These are phyloP conservation scores for Juglanconis sp. DNA, from an alignment of 2,329 filamentous ascomycete genomes.

Conservation along the genomic window DNA sequence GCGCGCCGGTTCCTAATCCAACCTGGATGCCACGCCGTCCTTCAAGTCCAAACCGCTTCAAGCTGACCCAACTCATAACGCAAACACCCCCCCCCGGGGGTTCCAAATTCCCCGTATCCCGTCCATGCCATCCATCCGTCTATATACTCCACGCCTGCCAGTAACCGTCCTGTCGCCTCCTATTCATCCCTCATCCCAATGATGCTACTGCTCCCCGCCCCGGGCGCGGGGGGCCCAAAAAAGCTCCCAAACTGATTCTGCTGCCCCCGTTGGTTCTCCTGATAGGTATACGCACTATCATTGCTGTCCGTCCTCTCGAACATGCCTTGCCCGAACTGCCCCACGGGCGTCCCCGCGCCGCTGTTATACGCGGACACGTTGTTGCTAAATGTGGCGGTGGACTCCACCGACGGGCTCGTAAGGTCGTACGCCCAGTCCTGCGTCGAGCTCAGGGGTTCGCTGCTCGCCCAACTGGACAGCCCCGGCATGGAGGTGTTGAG, in stretches of 20 bases:
- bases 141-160: neutral
- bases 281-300: conserved; percentile 14
- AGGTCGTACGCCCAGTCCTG: conserved; percentile 18
- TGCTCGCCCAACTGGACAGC: conserved; percentile 7
- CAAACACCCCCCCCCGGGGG: no score
- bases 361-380: conserved; percentile 13
- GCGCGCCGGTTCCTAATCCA: neutral
- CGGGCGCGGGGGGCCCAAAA: neutral
- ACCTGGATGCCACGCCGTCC: neutral
- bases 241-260: neutral
- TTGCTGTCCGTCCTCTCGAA: conserved; percentile 13
- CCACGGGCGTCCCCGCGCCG: conserved; percentile 14
- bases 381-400: conserved; percentile 5
- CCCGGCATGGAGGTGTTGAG: conserved; percentile 1
- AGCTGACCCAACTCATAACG: no score
- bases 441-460: conserved; percentile 2
- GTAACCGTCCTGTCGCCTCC: neutral
- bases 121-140: neutral
- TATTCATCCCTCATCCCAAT: conserved; percentile 14
- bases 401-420: conserved; percentile 13
- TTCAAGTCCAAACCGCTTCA: neutral
- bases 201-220: conserved; percentile 5
- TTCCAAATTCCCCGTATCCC: neutral
- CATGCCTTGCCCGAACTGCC: conserved; percentile 1
- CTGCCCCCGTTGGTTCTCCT: conserved; percentile 3